Percentiles rank a stretch among this genome's conserved stretches.
Conservation (phyloP, 345 rosid genomes). For the Eutrema japonicum region DNA sequence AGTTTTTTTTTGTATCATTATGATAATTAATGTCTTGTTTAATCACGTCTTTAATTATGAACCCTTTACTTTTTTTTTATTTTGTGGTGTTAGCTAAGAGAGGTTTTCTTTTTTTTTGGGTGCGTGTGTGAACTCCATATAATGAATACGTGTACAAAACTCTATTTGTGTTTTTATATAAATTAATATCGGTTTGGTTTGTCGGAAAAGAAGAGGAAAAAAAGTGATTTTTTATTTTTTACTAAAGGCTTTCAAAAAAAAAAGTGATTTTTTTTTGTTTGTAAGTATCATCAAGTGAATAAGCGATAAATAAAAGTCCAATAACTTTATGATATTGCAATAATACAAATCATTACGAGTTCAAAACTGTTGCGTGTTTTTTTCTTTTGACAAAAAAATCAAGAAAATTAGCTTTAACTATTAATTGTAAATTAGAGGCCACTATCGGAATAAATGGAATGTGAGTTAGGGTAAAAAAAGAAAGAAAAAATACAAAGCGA, state of each 20-base stretch:
- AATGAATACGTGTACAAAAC: conserved; percentile 44
- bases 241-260: too few relatives aligned
- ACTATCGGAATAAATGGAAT: conserved; percentile 11
- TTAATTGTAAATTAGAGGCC: conserved; percentile 18
- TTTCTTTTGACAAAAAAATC: background rate
- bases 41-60: conserved; percentile 11
- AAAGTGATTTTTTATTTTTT: background rate
- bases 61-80: background rate
- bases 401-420: background rate
- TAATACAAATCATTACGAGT: conserved; percentile 26
- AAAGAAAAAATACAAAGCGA: background rate
- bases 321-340: conserved; percentile 22
- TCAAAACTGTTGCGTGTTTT: conserved; percentile 11
- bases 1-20: conserved; percentile 13
- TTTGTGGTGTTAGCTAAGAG: conserved; percentile 14
- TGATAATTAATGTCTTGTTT: conserved; percentile 23
- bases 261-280: background rate
- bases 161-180: conserved; percentile 16
- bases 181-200: conserved; percentile 31
- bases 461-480: conserved; percentile 8
- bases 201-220: conserved; percentile 42
- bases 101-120: conserved; percentile 21
- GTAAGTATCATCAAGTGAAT: conserved; percentile 28
- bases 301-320: conserved; percentile 32
- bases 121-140: conserved; percentile 38